Evolutionary conservation across 2,329 filamentous ascomycete species (phyloP), one percentile per base, ranked within the genome.

Genomic region (Phoma sp.): DNA sequence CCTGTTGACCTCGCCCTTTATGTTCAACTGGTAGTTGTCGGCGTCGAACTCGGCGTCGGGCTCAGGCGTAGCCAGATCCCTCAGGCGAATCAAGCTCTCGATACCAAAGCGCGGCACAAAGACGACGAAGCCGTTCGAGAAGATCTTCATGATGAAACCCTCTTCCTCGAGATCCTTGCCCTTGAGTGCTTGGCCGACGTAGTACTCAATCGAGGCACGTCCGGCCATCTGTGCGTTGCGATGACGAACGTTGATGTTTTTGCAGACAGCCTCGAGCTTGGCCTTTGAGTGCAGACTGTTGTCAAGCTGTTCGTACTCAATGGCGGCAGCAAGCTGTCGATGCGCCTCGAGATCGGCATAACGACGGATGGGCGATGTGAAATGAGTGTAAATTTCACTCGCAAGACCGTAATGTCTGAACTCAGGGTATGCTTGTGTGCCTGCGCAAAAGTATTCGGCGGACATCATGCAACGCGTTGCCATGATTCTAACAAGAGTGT

Each of bases 391-490:
- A 74, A 99, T 99, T 70, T 96, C 91, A 3, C 90, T 92, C 0
- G 96, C 96, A 32, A 99, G 87, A 64, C 95, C 95, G 76, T 99
- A 99, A 79, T 99, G 96, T 47, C 92, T 87, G 83, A 96, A 99
- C 74, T 98, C 95, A 0, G 92, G 89, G 74, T 95, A 94, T 0
- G 93, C 87, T 74, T 97, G 92, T 6, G 92, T 93, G 57, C 95
- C 95, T 0, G 94, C 91, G 78, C 91, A 95, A 78, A 99, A 99
- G 79, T 99, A 99, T 78, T 99, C 95, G 59, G 95, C 95, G 49
- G 92, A 95, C 83, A 96, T 96, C 95, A 99, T 99, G 84, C 95
- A 99, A 21, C 95, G 89, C 8, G 95, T 99, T 9, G 95, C 95
- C 81, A 99, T 90, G 78, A 99, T 96, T 73, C 95, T 91, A 65